Percentiles rank a stretch among this genome's conserved stretches.
These are phyloP conservation scores for Populus hybrid DNA, from an alignment of 441 rosid species.

Conservation along the genomic window DNA sequence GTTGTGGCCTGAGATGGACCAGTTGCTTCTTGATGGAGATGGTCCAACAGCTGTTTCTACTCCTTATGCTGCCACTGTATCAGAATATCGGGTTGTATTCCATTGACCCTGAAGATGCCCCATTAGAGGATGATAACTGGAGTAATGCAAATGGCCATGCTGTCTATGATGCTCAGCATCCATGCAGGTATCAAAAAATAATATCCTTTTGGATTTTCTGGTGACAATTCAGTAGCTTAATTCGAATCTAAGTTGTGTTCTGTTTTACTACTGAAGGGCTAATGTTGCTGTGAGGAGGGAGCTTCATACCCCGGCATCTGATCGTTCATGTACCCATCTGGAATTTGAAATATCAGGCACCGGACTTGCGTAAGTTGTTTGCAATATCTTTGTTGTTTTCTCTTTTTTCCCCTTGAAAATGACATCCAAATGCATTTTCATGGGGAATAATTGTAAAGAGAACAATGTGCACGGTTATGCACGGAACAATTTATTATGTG, in stretches of 20 bases:
- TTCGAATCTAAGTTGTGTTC: conserved; percentile 19
- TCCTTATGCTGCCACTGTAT: conserved; percentile 90
- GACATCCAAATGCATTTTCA: background rate
- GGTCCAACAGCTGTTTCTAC: conserved; percentile 68
- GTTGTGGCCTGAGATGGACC: conserved; percentile 95
- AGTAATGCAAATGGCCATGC: conserved; percentile 75
- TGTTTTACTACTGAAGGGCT: conserved; percentile 43
- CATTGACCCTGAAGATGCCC: conserved; percentile 57
- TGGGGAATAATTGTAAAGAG: background rate
- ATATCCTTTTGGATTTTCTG: conserved; percentile 4
- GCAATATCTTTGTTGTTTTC: background rate
- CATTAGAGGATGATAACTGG: conserved; percentile 45
- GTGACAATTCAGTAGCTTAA: background rate
- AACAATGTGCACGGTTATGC: background rate
- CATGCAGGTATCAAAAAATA: conserved; percentile 55
- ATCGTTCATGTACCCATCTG: conserved; percentile 97
- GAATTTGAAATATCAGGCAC: conserved; percentile 96
- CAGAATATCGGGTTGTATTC: conserved; percentile 79
- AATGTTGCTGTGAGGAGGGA: conserved; percentile 84
- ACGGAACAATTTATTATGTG: background rate
- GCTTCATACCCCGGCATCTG: conserved; percentile 86
- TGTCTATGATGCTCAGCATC: conserved; percentile 88
- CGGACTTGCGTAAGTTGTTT: conserved; percentile 66
- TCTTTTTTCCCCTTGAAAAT: background rate
- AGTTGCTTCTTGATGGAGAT: conserved; percentile 73